Evolutionary conservation across 208 protist genomes (phyloP).

Genomic region (Leishmania braziliensis): DNA sequence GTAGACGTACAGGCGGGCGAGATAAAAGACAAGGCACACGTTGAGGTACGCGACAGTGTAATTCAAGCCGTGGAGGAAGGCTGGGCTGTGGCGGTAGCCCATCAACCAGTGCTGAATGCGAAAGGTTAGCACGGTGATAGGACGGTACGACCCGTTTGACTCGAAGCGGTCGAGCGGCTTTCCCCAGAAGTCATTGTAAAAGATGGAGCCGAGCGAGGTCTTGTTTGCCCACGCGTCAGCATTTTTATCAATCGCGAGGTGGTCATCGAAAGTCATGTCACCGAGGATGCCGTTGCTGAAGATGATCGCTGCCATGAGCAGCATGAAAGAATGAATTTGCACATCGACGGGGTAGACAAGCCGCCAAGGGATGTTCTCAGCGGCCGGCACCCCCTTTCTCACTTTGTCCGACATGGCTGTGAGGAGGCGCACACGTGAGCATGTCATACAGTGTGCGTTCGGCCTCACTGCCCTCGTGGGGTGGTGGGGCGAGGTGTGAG

Average conservation of each 20-base stretch:
- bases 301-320: constrained; percentile 29
- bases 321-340: constrained; percentile 17
- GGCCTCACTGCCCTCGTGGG: background rate
- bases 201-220: constrained; percentile 32
- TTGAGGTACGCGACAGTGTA: constrained; percentile 50
- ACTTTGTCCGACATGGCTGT: background rate
- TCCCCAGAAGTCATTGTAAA: constrained; percentile 77
- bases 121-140: constrained; percentile 66
- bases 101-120: constrained; percentile 64
- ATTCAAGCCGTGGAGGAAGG: constrained; percentile 46
- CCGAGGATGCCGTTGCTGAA: constrained; percentile 39
- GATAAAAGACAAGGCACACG: constrained; percentile 46
- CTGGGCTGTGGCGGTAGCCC: constrained; percentile 47
- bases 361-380: background rate
- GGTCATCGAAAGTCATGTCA: constrained; percentile 74
- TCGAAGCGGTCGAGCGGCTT: constrained; percentile 33
- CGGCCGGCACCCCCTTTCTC: too few species aligned
- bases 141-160: constrained; percentile 66
- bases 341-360: constrained; percentile 11
- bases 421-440: background rate
- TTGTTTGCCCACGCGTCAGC: constrained; percentile 36
- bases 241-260: constrained; percentile 60
- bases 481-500: background rate
- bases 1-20: constrained; percentile 44
- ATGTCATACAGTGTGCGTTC: background rate